Evolutionary conservation across 371 early-diverging fungal genomes (phyloP).

Genomic region (Polyrhizophydium stewartii): DNA sequence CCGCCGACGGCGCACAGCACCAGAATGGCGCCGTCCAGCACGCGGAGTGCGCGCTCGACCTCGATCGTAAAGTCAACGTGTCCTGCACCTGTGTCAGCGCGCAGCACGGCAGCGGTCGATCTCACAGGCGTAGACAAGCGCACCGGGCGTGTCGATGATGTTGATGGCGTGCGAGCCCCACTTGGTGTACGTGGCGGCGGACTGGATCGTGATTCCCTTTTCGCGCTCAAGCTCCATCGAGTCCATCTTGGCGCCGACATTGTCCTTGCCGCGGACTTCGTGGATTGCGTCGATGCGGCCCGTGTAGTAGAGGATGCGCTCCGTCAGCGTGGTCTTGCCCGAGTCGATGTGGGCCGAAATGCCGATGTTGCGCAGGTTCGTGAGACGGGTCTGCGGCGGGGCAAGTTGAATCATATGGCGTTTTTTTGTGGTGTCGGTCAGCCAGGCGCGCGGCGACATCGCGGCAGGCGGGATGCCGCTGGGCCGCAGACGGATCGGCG

Average conservation of each 20-base stretch:
- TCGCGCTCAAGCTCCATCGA: conserved; percentile 98
- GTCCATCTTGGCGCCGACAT: conserved; percentile 98
- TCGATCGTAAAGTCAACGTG: conserved; percentile 98
- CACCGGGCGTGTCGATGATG: conserved; percentile 92
- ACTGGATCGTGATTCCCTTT: conserved; percentile 96
- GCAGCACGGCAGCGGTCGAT: conserved; percentile 27
- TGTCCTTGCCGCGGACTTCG: conserved; percentile 95
- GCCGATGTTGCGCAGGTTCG: conserved; percentile 80
- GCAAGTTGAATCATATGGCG: not conserved
- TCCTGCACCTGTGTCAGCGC: conserved; percentile 27
- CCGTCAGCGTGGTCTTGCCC: conserved; percentile 97
- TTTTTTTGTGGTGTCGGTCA: not conserved
- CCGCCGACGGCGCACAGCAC: conserved; percentile 94
- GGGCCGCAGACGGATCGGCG: not conserved
- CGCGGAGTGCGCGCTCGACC: conserved; percentile 88
- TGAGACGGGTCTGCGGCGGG: conserved; percentile 16
- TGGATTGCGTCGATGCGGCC: conserved; percentile 95
- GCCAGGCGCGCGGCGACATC: not conserved
- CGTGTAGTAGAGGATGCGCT: conserved; percentile 94
- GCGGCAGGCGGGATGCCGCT: not conserved
- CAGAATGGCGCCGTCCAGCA: conserved; percentile 91
- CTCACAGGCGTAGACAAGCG: not conserved
- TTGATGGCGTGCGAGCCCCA: conserved; percentile 84
- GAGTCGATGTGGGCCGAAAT: conserved; percentile 99
- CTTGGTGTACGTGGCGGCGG: conserved; percentile 91